These are phyloP conservation scores for Fomes fomentarius DNA, from an alignment of 1,284 basidiomycete genomes.

Conservation along the genomic window DNA sequence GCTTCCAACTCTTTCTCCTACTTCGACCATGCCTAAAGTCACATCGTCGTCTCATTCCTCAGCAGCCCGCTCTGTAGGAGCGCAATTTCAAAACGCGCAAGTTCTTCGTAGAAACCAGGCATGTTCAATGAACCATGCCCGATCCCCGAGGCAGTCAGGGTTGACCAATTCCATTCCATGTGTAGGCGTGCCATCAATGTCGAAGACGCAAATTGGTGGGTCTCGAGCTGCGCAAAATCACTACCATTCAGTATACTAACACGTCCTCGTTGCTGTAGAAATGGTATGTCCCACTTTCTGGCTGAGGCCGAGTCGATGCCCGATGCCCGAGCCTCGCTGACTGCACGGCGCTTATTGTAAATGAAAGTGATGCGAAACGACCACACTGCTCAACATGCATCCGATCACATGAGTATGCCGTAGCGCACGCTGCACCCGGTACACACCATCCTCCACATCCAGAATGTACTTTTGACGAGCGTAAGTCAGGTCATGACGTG, in stretches of 20 bases:
- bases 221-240: no score
- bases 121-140: not conserved
- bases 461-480: conserved; percentile 72
- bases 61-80: conserved; percentile 1
- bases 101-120: conserved; percentile 29
- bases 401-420: conserved; percentile 65
- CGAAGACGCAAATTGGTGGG: conserved; percentile 73
- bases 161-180: not conserved
- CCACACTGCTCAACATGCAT: conserved; percentile 67
- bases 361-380: conserved; percentile 46
- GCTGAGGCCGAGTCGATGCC: conserved; percentile 17
- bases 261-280: conserved; percentile 32
- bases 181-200: conserved; percentile 53
- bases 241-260: no score
- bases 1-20: conserved; percentile 1
- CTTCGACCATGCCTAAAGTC: conserved; percentile 25
- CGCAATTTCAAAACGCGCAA: conserved; percentile 22
- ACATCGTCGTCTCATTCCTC: conserved; percentile 9
- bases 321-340: conserved; percentile 30
- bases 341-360: conserved; percentile 8
- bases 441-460: conserved; percentile 52
- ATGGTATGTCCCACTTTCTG: conserved; percentile 29
- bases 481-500: conserved; percentile 31
- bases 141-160: not conserved
- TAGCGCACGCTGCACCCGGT: conserved; percentile 58